Percentiles rank a stretch among this genome's conserved stretches.
Evolutionary conservation across 352 stramenopile species (phyloP).

Genomic region (Pythium aphanidermatum): DNA sequence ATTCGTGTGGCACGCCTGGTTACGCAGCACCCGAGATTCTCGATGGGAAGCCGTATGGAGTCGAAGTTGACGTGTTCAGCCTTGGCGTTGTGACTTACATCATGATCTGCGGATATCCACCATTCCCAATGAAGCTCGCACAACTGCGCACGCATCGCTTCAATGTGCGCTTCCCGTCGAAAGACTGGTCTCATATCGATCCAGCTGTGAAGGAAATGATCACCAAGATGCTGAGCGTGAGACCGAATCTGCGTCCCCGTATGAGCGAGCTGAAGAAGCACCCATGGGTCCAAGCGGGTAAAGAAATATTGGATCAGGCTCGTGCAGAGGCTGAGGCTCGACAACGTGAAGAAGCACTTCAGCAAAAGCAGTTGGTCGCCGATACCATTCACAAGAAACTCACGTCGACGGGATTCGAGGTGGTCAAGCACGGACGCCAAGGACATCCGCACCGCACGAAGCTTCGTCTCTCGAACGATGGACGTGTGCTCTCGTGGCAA

Average conservation of each 20-base stretch:
- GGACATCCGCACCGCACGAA: slow-evolving; percentile 71
- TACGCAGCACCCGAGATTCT: slow-evolving; percentile 84
- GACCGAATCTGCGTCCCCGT: slow-evolving; percentile 53
- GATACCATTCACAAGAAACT: slow-evolving; percentile 67
- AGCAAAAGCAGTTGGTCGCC: slow-evolving; percentile 54
- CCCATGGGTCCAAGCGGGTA: slow-evolving; percentile 57
- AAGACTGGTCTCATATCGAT: slow-evolving; percentile 66
- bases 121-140: slow-evolving; percentile 85
- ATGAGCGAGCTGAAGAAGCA: slow-evolving; percentile 51
- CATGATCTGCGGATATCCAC: slow-evolving; percentile 82
- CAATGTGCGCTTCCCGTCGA: slow-evolving; percentile 75
- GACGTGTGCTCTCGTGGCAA: slow-evolving; percentile 67
- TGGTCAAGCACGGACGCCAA: slow-evolving; percentile 79
- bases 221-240: slow-evolving; percentile 67
- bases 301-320: slow-evolving; percentile 35
- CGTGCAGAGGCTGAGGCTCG: slow-evolving; percentile 40
- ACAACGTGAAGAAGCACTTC: slow-evolving; percentile 38
- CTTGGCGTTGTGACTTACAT: slow-evolving; percentile 88
- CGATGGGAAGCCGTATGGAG: slow-evolving; percentile 71
- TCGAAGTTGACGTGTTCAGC: slow-evolving; percentile 85
- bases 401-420: slow-evolving; percentile 57
- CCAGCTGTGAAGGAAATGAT: slow-evolving; percentile 70
- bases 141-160: slow-evolving; percentile 78
- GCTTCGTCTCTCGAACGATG: slow-evolving; percentile 60
- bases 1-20: slow-evolving; percentile 79